Conservation (phyloP, 73 alveolate genomes). For the Paramecium tetraurelia region DNA sequence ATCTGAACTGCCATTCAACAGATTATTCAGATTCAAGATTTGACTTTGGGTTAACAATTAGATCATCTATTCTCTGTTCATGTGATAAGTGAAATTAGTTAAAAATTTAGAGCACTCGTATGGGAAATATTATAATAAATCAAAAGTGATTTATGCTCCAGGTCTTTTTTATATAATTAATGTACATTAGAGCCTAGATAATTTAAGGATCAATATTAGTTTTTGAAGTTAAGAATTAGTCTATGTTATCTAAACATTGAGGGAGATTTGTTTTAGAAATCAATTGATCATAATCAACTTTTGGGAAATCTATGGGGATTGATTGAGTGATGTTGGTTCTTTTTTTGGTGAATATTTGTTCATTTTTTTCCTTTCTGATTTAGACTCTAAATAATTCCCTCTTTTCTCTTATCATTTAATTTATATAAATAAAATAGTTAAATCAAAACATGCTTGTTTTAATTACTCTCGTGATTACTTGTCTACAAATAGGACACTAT, state of each 20-base stretch:
- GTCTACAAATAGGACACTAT: conserved; percentile 31
- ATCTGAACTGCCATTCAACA: not conserved
- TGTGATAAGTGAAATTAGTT: not conserved
- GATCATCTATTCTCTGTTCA: not conserved
- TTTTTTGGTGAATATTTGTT: too few species aligned
- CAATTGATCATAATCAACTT: not conserved
- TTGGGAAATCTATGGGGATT: not conserved
- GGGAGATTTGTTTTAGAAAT: not conserved
- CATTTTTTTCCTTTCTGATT: not conserved
- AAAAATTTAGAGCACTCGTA: not conserved
- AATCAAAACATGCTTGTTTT: not conserved
- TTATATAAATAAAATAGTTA: not conserved
- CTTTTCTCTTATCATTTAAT: not conserved
- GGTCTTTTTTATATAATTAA: not conserved
- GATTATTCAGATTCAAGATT: not conserved
- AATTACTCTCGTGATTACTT: not conserved
- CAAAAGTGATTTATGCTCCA: not conserved
- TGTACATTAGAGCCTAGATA: not conserved
- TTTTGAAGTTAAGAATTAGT: not conserved
- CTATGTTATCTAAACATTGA: not conserved
- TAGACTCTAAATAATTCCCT: not conserved
- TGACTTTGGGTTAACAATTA: not conserved
- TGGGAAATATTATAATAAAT: not conserved
- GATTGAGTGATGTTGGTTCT: not conserved
- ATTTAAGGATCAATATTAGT: not conserved